Conservation (phyloP, 768 basidiomycete species). For the Leccinum longicurvipes region DNA sequence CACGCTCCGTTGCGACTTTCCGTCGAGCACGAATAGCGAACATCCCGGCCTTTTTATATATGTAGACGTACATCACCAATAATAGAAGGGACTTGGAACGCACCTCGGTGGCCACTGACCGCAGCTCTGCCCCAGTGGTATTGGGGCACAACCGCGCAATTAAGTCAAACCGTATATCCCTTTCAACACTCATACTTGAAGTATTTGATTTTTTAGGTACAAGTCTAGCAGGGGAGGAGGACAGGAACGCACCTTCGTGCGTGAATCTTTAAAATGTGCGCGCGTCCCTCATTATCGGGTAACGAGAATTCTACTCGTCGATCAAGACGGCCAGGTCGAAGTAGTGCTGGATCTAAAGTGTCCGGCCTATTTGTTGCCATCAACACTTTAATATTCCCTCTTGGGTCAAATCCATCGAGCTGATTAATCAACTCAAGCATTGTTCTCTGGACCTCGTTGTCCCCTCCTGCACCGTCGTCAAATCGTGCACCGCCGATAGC, state of each 20-base stretch:
- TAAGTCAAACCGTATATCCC: slow-evolving; percentile 95
- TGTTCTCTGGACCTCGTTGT: slow-evolving; percentile 98
- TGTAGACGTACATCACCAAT: slow-evolving; percentile 88
- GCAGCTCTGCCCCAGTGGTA: slow-evolving; percentile 96
- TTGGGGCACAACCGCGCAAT: slow-evolving; percentile 97
- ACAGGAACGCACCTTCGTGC: slow-evolving; percentile 71
- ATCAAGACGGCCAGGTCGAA: slow-evolving; percentile 94
- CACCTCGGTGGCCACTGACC: slow-evolving; percentile 95
- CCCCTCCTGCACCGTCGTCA: slow-evolving; percentile 97
- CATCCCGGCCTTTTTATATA: slow-evolving; percentile 94
- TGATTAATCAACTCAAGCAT: slow-evolving; percentile 99
- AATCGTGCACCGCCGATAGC: slow-evolving; percentile 98
- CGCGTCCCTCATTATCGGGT: slow-evolving; percentile 93
- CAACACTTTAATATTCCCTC: slow-evolving; percentile 99
- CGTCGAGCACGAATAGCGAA: slow-evolving; percentile 95
- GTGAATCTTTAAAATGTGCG: slow-evolving; percentile 95
- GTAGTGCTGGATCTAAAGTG: slow-evolving; percentile 93
- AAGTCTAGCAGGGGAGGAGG: neutral
- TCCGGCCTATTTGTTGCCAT: slow-evolving; percentile 99
- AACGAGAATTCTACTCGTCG: slow-evolving; percentile 95
- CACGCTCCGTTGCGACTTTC: slow-evolving; percentile 95
- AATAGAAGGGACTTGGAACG: slow-evolving; percentile 11
- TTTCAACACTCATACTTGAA: slow-evolving; percentile 90
- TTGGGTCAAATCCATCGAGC: slow-evolving; percentile 94
- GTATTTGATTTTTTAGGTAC: neutral